These are phyloP conservation scores for Phtheirospermum japonicum DNA, from an alignment of 257 asterid genomes.

Conservation along the genomic window DNA sequence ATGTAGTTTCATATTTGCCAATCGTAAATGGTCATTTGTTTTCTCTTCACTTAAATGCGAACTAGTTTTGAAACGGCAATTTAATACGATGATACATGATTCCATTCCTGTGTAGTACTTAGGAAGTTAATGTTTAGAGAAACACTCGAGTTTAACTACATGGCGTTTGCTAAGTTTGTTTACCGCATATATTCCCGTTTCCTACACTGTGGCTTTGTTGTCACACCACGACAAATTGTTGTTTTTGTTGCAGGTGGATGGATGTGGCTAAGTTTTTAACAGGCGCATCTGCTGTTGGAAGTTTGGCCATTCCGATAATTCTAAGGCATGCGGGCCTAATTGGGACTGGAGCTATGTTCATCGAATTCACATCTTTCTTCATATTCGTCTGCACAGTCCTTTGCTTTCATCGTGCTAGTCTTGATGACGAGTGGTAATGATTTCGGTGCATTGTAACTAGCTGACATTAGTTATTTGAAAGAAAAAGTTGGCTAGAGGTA, in stretches of 20 bases:
- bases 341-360: conserved; percentile 90
- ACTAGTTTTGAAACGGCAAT: too few species aligned
- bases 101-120: too few species aligned
- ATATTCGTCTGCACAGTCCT: conserved; percentile 84
- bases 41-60: too few species aligned
- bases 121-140: too few species aligned
- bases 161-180: too few species aligned
- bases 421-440: conserved; percentile 87
- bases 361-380: conserved; percentile 88
- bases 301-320: conserved; percentile 90
- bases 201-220: too few species aligned
- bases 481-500: neutral
- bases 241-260: conserved; percentile 58
- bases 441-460: neutral
- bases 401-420: conserved; percentile 91
- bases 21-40: too few species aligned
- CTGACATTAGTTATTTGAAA: neutral
- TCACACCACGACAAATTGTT: neutral
- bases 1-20: too few species aligned
- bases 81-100: too few species aligned
- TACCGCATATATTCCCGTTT: too few species aligned
- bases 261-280: conserved; percentile 93
- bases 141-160: too few species aligned
- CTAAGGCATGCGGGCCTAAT: conserved; percentile 83
- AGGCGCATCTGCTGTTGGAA: conserved; percentile 96